Evolutionary conservation across 1,284 basidiomycete species (phyloP).

Genomic region (Sporisorium iseilematis-ciliati): DNA sequence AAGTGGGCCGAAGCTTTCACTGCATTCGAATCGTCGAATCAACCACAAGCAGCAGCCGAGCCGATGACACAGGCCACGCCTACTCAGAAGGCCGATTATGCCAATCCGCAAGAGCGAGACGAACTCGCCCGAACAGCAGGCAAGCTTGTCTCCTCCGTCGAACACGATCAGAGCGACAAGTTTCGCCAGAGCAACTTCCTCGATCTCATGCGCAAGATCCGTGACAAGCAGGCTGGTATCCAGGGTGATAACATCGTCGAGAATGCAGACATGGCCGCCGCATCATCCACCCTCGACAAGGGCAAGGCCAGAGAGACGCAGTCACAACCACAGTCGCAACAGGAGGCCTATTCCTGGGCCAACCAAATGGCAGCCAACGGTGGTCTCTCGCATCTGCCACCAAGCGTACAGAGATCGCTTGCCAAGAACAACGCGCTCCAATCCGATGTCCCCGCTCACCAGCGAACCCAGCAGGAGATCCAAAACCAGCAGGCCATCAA

Average conservation of each 20-base stretch:
- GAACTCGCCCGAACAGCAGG: constrained; percentile 70
- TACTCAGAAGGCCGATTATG: constrained; percentile 25
- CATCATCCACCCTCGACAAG: constrained; percentile 20
- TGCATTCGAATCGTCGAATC: constrained; percentile 46
- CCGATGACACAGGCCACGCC: constrained; percentile 14
- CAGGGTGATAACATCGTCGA: constrained; percentile 82
- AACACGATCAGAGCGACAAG: constrained; percentile 80
- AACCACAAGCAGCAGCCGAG: neutral
- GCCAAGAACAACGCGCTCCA: constrained; percentile 20
- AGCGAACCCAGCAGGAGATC: constrained; percentile 30
- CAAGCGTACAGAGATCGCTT: constrained; percentile 37
- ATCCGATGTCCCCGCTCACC: constrained; percentile 13
- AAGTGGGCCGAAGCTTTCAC: constrained; percentile 66
- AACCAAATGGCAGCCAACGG: constrained; percentile 46
- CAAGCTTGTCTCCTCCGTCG: constrained; percentile 68
- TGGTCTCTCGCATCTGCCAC: constrained; percentile 31
- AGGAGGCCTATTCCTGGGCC: constrained; percentile 50
- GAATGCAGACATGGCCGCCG: constrained; percentile 17
- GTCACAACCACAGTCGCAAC: constrained; percentile 36
- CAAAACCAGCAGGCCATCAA: constrained; percentile 48
- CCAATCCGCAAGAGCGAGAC: constrained; percentile 59
- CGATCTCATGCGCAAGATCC: constrained; percentile 84
- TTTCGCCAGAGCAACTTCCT: constrained; percentile 90
- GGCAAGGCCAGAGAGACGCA: constrained; percentile 57
- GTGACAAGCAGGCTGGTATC: constrained; percentile 85